phyloP scores from a whole-genome alignment of 148 eudicot species.

The Chenopodium suecicum region DNA sequence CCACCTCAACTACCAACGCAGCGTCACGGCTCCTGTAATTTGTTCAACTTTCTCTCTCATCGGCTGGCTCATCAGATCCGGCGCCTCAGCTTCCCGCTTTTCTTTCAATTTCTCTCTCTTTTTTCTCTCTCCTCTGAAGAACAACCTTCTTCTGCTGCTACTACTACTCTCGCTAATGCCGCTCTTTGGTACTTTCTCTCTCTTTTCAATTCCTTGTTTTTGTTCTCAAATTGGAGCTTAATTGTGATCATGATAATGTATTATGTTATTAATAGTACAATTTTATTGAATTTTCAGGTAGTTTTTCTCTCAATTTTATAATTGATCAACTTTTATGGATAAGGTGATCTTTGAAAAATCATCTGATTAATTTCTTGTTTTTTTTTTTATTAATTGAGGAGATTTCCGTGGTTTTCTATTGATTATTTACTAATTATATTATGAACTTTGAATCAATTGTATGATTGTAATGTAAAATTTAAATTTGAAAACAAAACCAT shows the following conservation, averaged over 20 bases:
- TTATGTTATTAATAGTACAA: too few relatives aligned
- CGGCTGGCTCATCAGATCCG: neutral
- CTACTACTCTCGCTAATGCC: neutral
- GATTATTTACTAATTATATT: too few relatives aligned
- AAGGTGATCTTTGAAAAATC: too few relatives aligned
- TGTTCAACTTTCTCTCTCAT: neutral
- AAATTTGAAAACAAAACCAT: too few relatives aligned
- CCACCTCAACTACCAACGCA: neutral
- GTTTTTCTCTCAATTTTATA: too few relatives aligned
- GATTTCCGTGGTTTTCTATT: neutral
- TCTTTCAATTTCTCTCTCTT: neutral
- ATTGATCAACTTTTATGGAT: too few relatives aligned
- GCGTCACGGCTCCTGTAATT: neutral
- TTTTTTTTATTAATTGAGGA: neutral
- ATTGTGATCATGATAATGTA: neutral
- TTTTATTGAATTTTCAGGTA: too few relatives aligned
- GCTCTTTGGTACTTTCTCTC: neutral
- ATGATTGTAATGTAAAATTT: neutral
- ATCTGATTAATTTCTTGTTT: too few relatives aligned
- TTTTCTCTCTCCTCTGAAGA: neutral
- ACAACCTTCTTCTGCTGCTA: neutral
- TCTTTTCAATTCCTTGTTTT: neutral
- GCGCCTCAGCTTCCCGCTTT: constrained; percentile 1
- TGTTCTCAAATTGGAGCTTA: neutral
- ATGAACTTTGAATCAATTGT: neutral